These are phyloP conservation scores for Somion occarium DNA, from an alignment of 1,284 basidiomycete genomes.

Conservation along the genomic window DNA sequence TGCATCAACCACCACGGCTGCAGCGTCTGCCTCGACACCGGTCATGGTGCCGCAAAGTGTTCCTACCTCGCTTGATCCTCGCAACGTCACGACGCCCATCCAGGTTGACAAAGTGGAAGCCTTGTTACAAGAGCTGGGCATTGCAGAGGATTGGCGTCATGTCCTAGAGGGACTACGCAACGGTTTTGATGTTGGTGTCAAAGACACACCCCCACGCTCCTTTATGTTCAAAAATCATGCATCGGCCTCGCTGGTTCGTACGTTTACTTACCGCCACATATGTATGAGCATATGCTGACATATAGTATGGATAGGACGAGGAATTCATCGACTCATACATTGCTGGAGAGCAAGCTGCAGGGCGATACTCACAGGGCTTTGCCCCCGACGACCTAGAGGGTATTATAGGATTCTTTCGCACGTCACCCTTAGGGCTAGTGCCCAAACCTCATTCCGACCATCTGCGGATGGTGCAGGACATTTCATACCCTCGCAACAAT, in stretches of 20 bases:
- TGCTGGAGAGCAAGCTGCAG: no score
- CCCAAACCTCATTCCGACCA: no score
- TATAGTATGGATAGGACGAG: slow-evolving; percentile 27
- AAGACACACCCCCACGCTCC: neutral
- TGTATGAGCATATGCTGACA: slow-evolving; percentile 10
- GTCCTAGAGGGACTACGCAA: slow-evolving; percentile 20
- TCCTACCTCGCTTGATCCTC: slow-evolving; percentile 5
- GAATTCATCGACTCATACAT: no score
- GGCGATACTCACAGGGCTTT: slow-evolving; percentile 24
- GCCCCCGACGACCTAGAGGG: slow-evolving; percentile 23
- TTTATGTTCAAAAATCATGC: slow-evolving; percentile 27
- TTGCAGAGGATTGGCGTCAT: slow-evolving; percentile 18
- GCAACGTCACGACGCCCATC: slow-evolving; percentile 12
- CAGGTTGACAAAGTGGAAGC: slow-evolving; percentile 10
- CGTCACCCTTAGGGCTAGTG: no score
- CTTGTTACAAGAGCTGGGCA: slow-evolving; percentile 11
- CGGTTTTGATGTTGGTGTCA: slow-evolving; percentile 27
- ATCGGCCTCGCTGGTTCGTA: slow-evolving; percentile 16
- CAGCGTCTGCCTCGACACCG: neutral
- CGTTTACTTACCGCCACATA: neutral
- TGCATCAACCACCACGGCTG: neutral
- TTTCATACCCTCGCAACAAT: slow-evolving; percentile 31
- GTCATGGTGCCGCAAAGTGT: neutral
- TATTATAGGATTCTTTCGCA: slow-evolving; percentile 34
- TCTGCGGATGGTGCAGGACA: no score